phyloP scores from a whole-genome alignment of 2,329 filamentous ascomycete genomes.

The Fusarium sp. region DNA sequence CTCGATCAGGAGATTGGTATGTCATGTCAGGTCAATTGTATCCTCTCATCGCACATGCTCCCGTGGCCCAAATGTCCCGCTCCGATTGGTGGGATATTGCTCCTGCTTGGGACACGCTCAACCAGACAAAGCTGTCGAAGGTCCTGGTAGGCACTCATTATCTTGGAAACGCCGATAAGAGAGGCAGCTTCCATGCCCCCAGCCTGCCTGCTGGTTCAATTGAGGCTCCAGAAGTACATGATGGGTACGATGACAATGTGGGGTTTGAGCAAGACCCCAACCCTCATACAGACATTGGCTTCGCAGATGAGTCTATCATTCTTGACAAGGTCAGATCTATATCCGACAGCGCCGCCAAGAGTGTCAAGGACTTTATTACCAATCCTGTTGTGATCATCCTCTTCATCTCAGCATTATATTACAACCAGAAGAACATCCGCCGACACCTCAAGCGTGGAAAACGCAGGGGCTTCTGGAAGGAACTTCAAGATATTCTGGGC shows the following conservation, averaged over 20 bases:
- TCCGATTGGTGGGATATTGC: slow-evolving; percentile 61
- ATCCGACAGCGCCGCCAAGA: slow-evolving; percentile 61
- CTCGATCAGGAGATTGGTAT: slow-evolving; percentile 89
- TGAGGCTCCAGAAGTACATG: slow-evolving; percentile 30
- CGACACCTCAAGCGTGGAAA: slow-evolving; percentile 53
- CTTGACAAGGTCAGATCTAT: slow-evolving; percentile 63
- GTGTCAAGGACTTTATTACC: slow-evolving; percentile 64
- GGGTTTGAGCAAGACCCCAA: slow-evolving; percentile 51
- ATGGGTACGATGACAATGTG: slow-evolving; percentile 26
- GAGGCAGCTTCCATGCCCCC: slow-evolving; percentile 50
- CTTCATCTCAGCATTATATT: slow-evolving; percentile 55
- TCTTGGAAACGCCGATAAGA: slow-evolving; percentile 57
- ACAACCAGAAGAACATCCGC: slow-evolving; percentile 59
- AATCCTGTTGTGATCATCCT: slow-evolving; percentile 65
- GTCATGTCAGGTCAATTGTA: slow-evolving; percentile 89
- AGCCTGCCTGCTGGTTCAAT: slow-evolving; percentile 52
- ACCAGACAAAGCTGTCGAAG: slow-evolving; percentile 63
- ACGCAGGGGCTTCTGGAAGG: slow-evolving; percentile 45
- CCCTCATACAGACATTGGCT: slow-evolving; percentile 42
- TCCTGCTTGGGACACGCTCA: slow-evolving; percentile 54
- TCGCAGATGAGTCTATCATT: slow-evolving; percentile 55
- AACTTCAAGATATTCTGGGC: slow-evolving; percentile 34
- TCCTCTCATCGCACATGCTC: slow-evolving; percentile 81
- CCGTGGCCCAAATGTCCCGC: slow-evolving; percentile 58
- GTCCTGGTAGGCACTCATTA: slow-evolving; percentile 79